Evolutionary conservation across 179 eudicot genomes (phyloP).

Genomic region (Beta corolliflora): DNA sequence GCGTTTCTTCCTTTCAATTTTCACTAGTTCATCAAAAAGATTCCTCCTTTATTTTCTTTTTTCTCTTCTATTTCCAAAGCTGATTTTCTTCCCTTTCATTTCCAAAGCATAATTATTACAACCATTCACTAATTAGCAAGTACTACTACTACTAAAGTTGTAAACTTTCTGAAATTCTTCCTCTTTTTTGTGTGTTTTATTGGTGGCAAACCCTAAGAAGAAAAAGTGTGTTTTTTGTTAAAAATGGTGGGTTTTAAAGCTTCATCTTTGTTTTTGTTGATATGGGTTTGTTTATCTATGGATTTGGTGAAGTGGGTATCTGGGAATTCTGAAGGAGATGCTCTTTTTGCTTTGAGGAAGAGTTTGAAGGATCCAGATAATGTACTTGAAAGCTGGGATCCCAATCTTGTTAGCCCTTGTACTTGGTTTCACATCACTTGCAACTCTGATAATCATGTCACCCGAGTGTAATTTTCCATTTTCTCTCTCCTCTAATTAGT

Average conservation of each 20-base stretch:
- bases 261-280: constrained; percentile 17
- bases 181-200: neutral
- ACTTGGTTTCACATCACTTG: constrained; percentile 90
- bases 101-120: neutral
- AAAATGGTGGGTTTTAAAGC: constrained; percentile 11
- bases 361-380: constrained; percentile 78
- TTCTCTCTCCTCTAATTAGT: neutral
- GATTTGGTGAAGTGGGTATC: constrained; percentile 39
- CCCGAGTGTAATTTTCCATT: constrained; percentile 47
- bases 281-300: constrained; percentile 26
- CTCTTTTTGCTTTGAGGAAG: constrained; percentile 66
- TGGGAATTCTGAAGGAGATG: constrained; percentile 80
- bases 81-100: constrained; percentile 14
- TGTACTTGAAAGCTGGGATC: constrained; percentile 79
- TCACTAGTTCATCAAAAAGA: constrained; percentile 22
- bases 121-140: neutral
- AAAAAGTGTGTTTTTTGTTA: neutral
- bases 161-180: constrained; percentile 20
- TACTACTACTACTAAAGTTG: neutral
- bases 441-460: constrained; percentile 59
- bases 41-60: constrained; percentile 18
- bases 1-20: neutral
- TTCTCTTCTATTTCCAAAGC: constrained; percentile 31
- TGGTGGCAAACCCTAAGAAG: constrained; percentile 24
- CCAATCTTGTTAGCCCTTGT: constrained; percentile 79